These are phyloP conservation scores for Carex kokanica DNA, from an alignment of 176 grass and related monocot species.

Conservation along the genomic window DNA sequence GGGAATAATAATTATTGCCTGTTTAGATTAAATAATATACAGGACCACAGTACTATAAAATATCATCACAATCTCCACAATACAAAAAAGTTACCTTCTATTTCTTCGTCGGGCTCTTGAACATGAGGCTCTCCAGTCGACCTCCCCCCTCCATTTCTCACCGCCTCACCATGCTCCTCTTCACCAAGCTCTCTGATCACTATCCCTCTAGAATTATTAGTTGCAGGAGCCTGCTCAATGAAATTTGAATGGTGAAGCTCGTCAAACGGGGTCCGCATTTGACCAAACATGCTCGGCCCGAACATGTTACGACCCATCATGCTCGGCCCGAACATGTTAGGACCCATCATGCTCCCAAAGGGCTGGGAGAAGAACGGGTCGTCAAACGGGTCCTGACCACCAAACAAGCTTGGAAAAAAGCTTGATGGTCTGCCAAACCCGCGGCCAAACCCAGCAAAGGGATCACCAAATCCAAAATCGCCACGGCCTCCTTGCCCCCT, in stretches of 20 bases:
- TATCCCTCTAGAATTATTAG: constrained; percentile 28
- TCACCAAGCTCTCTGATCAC: constrained; percentile 67
- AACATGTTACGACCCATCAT: constrained; percentile 20
- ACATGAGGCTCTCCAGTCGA: constrained; percentile 38
- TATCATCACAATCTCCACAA: neutral
- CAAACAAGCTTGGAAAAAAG: constrained; percentile 60
- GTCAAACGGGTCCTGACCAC: constrained; percentile 78
- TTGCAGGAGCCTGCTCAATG: constrained; percentile 24
- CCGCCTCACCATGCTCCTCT: constrained; percentile 24
- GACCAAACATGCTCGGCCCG: constrained; percentile 16
- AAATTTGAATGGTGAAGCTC: constrained; percentile 16
- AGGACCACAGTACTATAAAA: neutral
- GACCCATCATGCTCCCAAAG: constrained; percentile 57
- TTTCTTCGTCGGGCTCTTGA: constrained; percentile 69
- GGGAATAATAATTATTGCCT: neutral
- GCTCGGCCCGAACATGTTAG: constrained; percentile 30
- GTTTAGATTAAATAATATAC: neutral
- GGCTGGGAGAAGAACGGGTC: constrained; percentile 86
- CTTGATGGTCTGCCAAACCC: constrained; percentile 42
- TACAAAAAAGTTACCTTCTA: constrained; percentile 30
- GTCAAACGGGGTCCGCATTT: neutral
- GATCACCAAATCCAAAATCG: constrained; percentile 44
- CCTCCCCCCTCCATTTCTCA: constrained; percentile 7
- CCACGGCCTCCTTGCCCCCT: constrained; percentile 54
- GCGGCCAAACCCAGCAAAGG: constrained; percentile 50